A percentile compares a stretch with the other conserved stretches of the same genome.
phyloP scores from a whole-genome alignment of 108 stramenopile genomes.

The Aurantiochytrium sp. region DNA sequence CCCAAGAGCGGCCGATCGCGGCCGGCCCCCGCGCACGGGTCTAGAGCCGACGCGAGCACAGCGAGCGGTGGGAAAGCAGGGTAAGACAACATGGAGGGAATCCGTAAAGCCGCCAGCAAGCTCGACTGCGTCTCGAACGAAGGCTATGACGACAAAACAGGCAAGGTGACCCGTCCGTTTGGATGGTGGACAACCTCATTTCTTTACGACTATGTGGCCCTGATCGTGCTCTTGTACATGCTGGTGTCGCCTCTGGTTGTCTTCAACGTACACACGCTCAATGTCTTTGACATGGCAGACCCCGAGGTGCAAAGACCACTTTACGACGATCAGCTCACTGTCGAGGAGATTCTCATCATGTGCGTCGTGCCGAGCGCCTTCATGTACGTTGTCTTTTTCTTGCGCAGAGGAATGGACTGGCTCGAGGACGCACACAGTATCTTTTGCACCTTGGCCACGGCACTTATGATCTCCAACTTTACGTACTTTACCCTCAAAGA shows the following conservation, averaged over 20 bases:
- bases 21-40: too few species aligned
- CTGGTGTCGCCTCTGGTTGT: neutral
- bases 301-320: neutral
- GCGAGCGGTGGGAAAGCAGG: too few species aligned
- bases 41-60: too few species aligned
- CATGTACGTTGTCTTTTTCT: neutral
- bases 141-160: neutral
- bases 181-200: neutral
- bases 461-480: neutral
- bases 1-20: too few species aligned
- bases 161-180: neutral
- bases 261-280: neutral
- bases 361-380: neutral
- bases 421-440: neutral
- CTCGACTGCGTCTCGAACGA: neutral
- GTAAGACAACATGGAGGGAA: neutral
- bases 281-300: neutral
- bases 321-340: neutral
- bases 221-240: neutral
- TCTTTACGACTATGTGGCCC: neutral
- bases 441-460: neutral
- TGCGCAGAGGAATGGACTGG: neutral
- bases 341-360: neutral
- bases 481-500: neutral
- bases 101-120: neutral